Conservation (phyloP, 2,329 filamentous ascomycete species). For the Microdochium bolleyi region DNA sequence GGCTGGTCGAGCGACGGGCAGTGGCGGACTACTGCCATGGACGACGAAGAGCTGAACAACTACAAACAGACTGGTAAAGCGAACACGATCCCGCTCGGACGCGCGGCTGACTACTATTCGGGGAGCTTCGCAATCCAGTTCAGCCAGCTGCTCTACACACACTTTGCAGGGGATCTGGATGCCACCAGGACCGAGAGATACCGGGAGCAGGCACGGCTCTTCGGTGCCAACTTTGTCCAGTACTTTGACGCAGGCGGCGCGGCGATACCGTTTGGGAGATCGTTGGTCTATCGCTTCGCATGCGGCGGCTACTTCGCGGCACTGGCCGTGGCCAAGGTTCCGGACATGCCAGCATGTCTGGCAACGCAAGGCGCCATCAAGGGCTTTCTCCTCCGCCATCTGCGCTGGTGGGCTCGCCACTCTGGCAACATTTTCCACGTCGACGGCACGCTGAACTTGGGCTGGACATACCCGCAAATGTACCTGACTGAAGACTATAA, state of each 20-base stretch:
- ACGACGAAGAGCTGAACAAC: neutral
- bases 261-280: too few relatives aligned
- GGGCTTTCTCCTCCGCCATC: slow-evolving; percentile 38
- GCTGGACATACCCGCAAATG: too few relatives aligned
- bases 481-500: too few relatives aligned
- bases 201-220: slow-evolving; percentile 35
- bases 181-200: slow-evolving; percentile 25
- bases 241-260: too few relatives aligned
- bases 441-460: too few relatives aligned
- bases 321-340: too few relatives aligned
- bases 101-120: slow-evolving; percentile 43
- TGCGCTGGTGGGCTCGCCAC: slow-evolving; percentile 38
- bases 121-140: slow-evolving; percentile 47
- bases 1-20: slow-evolving; percentile 40
- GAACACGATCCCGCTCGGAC: neutral
- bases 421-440: slow-evolving; percentile 32
- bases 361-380: slow-evolving; percentile 31
- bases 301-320: too few relatives aligned
- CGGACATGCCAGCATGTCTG: slow-evolving; percentile 27
- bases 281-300: too few relatives aligned
- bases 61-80: too few relatives aligned
- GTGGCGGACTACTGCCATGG: slow-evolving; percentile 25
- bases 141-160: slow-evolving; percentile 35
- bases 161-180: slow-evolving; percentile 32
- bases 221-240: slow-evolving; percentile 23